Base-by-base conservation (phyloP, 192 early-diverging fungal species). In the Phycomyces blakesleeanus region DNA sequence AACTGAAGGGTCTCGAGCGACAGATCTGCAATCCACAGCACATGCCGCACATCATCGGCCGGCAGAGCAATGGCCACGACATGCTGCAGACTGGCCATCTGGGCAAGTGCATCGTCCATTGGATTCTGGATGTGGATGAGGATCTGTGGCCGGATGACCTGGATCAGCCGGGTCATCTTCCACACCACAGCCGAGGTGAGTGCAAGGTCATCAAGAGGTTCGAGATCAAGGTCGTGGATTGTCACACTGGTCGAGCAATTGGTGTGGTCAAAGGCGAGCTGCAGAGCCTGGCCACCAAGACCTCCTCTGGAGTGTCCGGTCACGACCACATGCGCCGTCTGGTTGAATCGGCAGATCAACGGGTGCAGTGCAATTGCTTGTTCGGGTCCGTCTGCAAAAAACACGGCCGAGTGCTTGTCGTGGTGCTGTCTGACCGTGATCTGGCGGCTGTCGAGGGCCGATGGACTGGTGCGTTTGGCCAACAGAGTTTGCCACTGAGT, bases 21-120 rank as follows among this genome's bases (percentile, higher is more conserved):
- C 15, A 85, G 64, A 63, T 85, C 78, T 11, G 81, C 39, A 29
- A 85, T 64, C 83, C 83, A 85, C 1, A 57, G 58, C 10, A 73
- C 70, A 57, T 85, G 77, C 27, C 71, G 68, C 50, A 79, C 59
- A 40, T 85, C 69, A 38, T 78, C 64, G 9, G 71, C 38, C n/a
- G 75, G 79, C 6, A 84, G 52, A 15, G 63, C 72, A 51, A 84
- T 80, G 1, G 58, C 59, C 69, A 16, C 57, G 16, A 52, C 51
- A 61, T 38, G 61, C 21, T 34, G 37, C 53, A 26, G 38, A 16
- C 16, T 24, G 10, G 24, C 60, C 12, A 63, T 34, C 22, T 38
- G 40, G 22, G 52, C 29, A 9, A 67, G 25, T 16, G 51, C 47
- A 26, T 56, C 8, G 42, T 67, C 56, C 26, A 63, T 49, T 1